phyloP scores from a whole-genome alignment of 495 filamentous ascomycete species.

The Aspergillus diversus region DNA sequence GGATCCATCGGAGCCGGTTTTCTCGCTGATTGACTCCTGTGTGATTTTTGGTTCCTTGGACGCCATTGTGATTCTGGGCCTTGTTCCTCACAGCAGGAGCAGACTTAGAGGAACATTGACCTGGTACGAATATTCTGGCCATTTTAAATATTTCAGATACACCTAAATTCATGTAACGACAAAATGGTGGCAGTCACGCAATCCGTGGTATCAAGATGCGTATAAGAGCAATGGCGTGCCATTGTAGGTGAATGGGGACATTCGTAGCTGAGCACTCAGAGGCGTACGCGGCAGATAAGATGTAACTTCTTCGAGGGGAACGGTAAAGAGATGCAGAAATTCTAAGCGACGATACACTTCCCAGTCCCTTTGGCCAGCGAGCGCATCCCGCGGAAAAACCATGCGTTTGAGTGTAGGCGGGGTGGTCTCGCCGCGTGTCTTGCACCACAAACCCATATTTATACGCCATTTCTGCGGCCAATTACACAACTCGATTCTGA shows the following conservation, averaged over 20 bases:
- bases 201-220: not conserved
- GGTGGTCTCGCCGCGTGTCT: not conserved
- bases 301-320: not conserved
- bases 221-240: not conserved
- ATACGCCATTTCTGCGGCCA: not conserved
- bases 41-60: not conserved
- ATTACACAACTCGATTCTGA: not conserved
- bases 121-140: not conserved
- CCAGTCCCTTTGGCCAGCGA: not conserved
- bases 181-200: not conserved
- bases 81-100: not conserved
- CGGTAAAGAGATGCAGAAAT: not conserved
- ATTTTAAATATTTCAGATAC: not conserved
- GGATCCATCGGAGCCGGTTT: not conserved
- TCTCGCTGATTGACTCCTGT: not conserved
- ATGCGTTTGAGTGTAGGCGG: not conserved
- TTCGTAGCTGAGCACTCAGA: not conserved
- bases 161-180: not conserved
- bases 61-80: not conserved
- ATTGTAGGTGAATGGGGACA: not conserved
- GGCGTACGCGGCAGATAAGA: not conserved
- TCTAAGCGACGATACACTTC: not conserved
- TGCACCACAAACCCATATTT: not conserved
- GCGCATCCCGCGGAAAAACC: not conserved
- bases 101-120: not conserved